Evolutionary conservation across 2,329 filamentous ascomycete genomes (phyloP).

Genomic region (Mycosphaerella sp.): DNA sequence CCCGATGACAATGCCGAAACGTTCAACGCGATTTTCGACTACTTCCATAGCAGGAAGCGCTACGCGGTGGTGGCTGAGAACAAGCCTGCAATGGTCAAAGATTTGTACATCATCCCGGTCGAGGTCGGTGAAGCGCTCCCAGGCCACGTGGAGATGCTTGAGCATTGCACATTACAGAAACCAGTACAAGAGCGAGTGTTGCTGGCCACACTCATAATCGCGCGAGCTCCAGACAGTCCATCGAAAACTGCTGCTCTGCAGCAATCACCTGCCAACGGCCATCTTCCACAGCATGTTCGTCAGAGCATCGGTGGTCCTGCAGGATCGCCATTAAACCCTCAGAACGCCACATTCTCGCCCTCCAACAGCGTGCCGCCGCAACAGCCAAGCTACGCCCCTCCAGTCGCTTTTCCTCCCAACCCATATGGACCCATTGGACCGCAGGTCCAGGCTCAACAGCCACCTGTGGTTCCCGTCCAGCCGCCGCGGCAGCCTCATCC

Average conservation of each 20-base stretch:
- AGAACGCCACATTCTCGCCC: slow-evolving; percentile 38
- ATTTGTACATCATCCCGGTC: slow-evolving; percentile 86
- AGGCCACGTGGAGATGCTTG: slow-evolving; percentile 82
- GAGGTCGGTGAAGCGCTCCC: slow-evolving; percentile 65
- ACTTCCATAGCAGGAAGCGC: slow-evolving; percentile 73
- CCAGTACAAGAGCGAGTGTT: slow-evolving; percentile 69
- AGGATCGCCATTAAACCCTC: slow-evolving; percentile 34
- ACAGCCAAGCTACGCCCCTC: slow-evolving; percentile 21
- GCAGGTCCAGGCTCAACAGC: slow-evolving; percentile 30
- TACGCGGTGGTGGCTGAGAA: slow-evolving; percentile 79
- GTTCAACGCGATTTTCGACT: slow-evolving; percentile 75
- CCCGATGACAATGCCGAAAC: slow-evolving; percentile 55
- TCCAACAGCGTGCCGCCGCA: slow-evolving; percentile 28
- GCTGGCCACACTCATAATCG: slow-evolving; percentile 77
- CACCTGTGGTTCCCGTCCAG: slow-evolving; percentile 28
- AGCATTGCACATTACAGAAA: slow-evolving; percentile 71
- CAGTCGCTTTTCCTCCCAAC: slow-evolving; percentile 34
- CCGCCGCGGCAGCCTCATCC: slow-evolving; percentile 23
- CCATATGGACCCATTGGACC: slow-evolving; percentile 36
- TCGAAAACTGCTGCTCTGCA: slow-evolving; percentile 31
- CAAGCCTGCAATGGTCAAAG: slow-evolving; percentile 59
- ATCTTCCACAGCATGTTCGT: slow-evolving; percentile 20
- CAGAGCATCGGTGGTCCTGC: slow-evolving; percentile 25
- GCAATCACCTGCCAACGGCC: slow-evolving; percentile 19
- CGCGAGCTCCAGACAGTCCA: slow-evolving; percentile 47